Conservation (phyloP, 1,284 basidiomycete genomes). For the Trametes pubescens region DNA sequence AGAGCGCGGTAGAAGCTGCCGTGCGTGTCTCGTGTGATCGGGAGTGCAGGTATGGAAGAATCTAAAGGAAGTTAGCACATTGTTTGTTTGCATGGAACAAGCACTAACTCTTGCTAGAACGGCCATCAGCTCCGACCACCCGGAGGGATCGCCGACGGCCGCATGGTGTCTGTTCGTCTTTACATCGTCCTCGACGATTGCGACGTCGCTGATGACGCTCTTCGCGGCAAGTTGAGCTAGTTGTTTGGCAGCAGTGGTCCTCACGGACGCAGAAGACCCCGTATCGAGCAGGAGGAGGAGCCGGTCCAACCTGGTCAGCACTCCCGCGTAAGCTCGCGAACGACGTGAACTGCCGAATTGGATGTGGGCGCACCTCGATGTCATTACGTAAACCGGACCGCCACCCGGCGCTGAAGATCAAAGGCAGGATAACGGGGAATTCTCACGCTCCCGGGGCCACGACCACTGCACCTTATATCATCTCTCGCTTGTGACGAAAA, state of each 20-base stretch:
- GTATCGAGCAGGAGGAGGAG: slow-evolving; percentile 92
- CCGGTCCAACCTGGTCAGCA: slow-evolving; percentile 79
- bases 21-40: slow-evolving; percentile 88
- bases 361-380: slow-evolving; percentile 63
- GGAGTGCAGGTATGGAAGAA: slow-evolving; percentile 88
- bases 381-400: slow-evolving; percentile 63
- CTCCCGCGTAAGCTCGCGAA: slow-evolving; percentile 23
- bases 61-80: slow-evolving; percentile 51
- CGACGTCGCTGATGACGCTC: slow-evolving; percentile 82
- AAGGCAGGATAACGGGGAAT: slow-evolving; percentile 48
- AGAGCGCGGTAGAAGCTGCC: slow-evolving; percentile 86
- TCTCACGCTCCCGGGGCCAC: slow-evolving; percentile 48
- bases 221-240: slow-evolving; percentile 89
- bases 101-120: slow-evolving; percentile 78
- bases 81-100: slow-evolving; percentile 21
- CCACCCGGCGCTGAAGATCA: slow-evolving; percentile 46
- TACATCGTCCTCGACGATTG: slow-evolving; percentile 80
- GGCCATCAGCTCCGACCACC: slow-evolving; percentile 84
- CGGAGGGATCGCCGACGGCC: slow-evolving; percentile 67
- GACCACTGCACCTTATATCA: slow-evolving; percentile 50
- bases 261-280: slow-evolving; percentile 86
- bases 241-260: slow-evolving; percentile 92
- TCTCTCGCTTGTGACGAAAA: slow-evolving; percentile 47
- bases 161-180: slow-evolving; percentile 68
- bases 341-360: slow-evolving; percentile 35